Conservation (phyloP, 2,329 filamentous ascomycete species). For the Fusarium pseudonygamai region DNA sequence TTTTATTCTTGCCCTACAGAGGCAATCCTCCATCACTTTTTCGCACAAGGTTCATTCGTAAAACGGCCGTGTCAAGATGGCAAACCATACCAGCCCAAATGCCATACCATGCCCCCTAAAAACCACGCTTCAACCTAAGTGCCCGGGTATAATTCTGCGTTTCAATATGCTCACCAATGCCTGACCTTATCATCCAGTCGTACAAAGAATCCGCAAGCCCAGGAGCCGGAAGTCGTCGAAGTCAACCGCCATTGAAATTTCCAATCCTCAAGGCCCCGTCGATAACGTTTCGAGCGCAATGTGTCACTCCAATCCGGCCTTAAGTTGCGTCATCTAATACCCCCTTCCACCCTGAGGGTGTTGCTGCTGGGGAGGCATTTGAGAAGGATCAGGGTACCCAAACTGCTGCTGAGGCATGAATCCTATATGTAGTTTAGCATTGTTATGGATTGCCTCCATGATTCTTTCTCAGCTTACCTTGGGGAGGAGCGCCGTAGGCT, state of each 20-base stretch:
- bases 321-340: constrained; percentile 48
- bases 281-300: not conserved
- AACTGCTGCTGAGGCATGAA: constrained; percentile 52
- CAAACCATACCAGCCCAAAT: constrained; percentile 34
- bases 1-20: constrained; percentile 13
- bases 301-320: constrained; percentile 2
- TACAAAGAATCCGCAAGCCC: constrained; percentile 42
- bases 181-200: constrained; percentile 40
- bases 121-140: constrained; percentile 41
- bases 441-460: not conserved
- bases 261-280: constrained; percentile 5
- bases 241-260: constrained; percentile 28
- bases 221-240: constrained; percentile 39
- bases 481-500: constrained; percentile 51
- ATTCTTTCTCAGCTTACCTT: constrained; percentile 48
- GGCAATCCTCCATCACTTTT: constrained; percentile 25
- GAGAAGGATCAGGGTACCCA: constrained; percentile 58
- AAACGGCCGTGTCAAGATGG: constrained; percentile 44
- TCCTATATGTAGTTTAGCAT: constrained; percentile 42
- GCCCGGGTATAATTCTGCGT: constrained; percentile 45
- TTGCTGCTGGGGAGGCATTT: constrained; percentile 49
- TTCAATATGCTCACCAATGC: constrained; percentile 43
- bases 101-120: constrained; percentile 26
- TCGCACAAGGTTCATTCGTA: constrained; percentile 37
- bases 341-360: constrained; percentile 54